Conservation (phyloP, 2,329 filamentous ascomycete genomes). For the Shiraia sp. region DNA sequence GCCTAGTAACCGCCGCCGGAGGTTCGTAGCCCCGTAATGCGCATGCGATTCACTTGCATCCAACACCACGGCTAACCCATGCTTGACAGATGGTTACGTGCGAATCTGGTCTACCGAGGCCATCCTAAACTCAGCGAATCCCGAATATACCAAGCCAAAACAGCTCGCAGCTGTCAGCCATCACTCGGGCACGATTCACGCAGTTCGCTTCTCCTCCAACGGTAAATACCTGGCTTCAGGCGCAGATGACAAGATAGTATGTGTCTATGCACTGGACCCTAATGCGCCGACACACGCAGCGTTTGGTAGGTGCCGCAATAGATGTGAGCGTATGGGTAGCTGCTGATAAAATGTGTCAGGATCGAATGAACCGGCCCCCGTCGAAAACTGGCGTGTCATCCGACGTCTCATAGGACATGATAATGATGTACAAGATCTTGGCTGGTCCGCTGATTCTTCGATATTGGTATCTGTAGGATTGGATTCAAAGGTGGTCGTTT, state of each 20-base stretch:
- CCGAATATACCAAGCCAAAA: slow-evolving; percentile 74
- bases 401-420: slow-evolving; percentile 94
- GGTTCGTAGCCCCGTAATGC: slow-evolving; percentile 57
- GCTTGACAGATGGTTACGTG: slow-evolving; percentile 79
- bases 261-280: slow-evolving; percentile 89
- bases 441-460: slow-evolving; percentile 95
- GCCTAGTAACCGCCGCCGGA: slow-evolving; percentile 91
- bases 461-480: slow-evolving; percentile 94
- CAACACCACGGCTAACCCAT: slow-evolving; percentile 18
- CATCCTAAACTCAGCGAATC: slow-evolving; percentile 77
- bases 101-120: slow-evolving; percentile 97
- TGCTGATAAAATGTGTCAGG: slow-evolving; percentile 50
- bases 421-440: slow-evolving; percentile 97
- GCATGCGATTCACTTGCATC: slow-evolving; percentile 20
- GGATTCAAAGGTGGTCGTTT: slow-evolving; percentile 97
- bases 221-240: slow-evolving; percentile 94
- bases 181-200: slow-evolving; percentile 95
- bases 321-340: slow-evolving; percentile 3
- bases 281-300: slow-evolving; percentile 75
- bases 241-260: slow-evolving; percentile 98
- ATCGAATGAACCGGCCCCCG: slow-evolving; percentile 84
- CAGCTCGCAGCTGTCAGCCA: slow-evolving; percentile 98
- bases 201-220: slow-evolving; percentile 94
- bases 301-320: slow-evolving; percentile 70
- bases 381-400: slow-evolving; percentile 98